Base-by-base conservation (phyloP, 495 filamentous ascomycete species). In the Neurospora pannonica region DNA sequence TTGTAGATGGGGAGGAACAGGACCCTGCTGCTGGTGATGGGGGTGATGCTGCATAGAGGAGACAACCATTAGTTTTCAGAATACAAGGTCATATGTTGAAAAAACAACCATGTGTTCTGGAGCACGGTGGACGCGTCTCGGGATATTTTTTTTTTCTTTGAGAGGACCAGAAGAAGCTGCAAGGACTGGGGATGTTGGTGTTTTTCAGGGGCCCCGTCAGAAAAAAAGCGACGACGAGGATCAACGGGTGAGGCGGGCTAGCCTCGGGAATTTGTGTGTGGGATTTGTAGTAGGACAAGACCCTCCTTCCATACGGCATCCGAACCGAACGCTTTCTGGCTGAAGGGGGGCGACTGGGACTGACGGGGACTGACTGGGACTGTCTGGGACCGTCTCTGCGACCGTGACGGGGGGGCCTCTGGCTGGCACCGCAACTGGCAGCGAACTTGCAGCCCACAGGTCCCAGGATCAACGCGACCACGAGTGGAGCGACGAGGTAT, bases 11-110 rank as follows among this genome's bases (percentile, higher is more conserved):
- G 86, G 83, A 77, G 84, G 84, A 75, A 84, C 83, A 77, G 86
- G 85, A 84, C 86, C 86, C 82, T 87, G 86, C 78, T 86, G 88
- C 74, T 85, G 82, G 77, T 89, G 88, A 78, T 89, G 88, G 79
- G 87, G 84, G 80, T 88, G 88, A 81, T 89, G 88, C 84, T 89
- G 88, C 83, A 86, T 86, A 82, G 82, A 85, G 83, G 82, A 83
- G 77, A 85, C 78, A 82, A 85, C 83, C 83, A 85, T 87, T 85
- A 87, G 85, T 83, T 77, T 78, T 81, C 72, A 75, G 72, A 70
- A 73, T 73, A 78, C 73, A 78, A 79, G 77, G 78, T 81, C 79
- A 75, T 75, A 75, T 80, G 79, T 71, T 76, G 75, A 80, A 78
- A 79, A 75, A 75, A 81, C 79, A 78, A 78, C 71, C 75, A 78